Base-by-base conservation (phyloP, 192 early-diverging fungal species). In the Chytriomyces hyalinus region DNA sequence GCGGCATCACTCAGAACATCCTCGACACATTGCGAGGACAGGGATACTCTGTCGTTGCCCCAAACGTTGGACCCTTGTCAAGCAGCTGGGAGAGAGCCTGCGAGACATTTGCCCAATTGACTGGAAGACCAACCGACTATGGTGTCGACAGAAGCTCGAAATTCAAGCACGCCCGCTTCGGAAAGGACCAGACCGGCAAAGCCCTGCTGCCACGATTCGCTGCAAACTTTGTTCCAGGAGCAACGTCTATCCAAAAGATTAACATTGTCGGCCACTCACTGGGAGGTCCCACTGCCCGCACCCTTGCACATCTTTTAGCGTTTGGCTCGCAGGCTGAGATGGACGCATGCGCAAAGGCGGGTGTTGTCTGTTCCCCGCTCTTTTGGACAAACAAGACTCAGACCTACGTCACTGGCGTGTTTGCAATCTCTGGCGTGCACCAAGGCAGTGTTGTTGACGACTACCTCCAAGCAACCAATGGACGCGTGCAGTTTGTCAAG, bases 81-180 rank as follows among this genome's bases (percentile, higher is more conserved):
- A 76, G 72, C 48, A 80, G 77, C 73, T 80, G 72, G 72, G 73
- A 76, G 26, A 72, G 79, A 49, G 79, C 79, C 20, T 80, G 79
- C 46, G 79, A 80, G 64, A 65, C 75, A 3, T 80, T 68, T 47
- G 79, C 79, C 0, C 79, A 80, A 44, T 53, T 80, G 43, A 67
- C 51, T 10, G 79, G 79, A 10, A n/a, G 46, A 1, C 22, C 48
- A 8, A 75, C 75, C 6, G 79, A 80, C 47, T 80, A 80, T 11
- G 79, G 79, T 4, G 43, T 76, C 48, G 79, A 49, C 0, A 17
- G 79, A 13, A 64, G 75, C 49, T 49, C 22, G 1, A 63, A 45
- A 49, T 80, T 80, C 62, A 73, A 73, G 5, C 79, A 80, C 62
- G 9, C 47, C 0, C 68, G 79, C 6, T 80, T 61, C 67, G 79